These are phyloP conservation scores for Sinapis alba DNA, from an alignment of 441 rosid species.

Conservation along the genomic window DNA sequence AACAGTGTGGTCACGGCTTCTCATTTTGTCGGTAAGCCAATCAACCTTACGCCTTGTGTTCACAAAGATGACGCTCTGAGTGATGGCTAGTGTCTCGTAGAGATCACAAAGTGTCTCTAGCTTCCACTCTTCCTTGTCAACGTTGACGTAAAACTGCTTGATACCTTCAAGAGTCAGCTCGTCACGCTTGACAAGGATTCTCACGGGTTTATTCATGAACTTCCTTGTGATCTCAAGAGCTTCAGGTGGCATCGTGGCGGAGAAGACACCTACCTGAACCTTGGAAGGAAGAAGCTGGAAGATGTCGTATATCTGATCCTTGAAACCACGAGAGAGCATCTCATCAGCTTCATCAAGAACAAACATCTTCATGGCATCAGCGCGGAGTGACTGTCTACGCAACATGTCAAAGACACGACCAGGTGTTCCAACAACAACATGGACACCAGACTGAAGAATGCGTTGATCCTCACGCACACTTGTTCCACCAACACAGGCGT, in stretches of 20 bases:
- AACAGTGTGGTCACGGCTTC: constrained; percentile 64
- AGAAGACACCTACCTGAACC: constrained; percentile 66
- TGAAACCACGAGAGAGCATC: constrained; percentile 73
- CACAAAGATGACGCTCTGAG: constrained; percentile 69
- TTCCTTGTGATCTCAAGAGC: constrained; percentile 66
- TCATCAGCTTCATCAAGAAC: constrained; percentile 75
- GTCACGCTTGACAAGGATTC: constrained; percentile 65
- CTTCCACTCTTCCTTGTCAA: constrained; percentile 73
- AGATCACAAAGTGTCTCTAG: constrained; percentile 71
- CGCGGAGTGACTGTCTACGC: constrained; percentile 61
- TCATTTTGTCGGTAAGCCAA: constrained; percentile 63
- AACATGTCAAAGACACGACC: constrained; percentile 80
- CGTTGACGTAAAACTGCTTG: constrained; percentile 69
- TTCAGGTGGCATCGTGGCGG: constrained; percentile 70
- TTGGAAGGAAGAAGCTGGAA: constrained; percentile 58
- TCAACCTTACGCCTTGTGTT: constrained; percentile 68
- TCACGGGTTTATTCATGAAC: constrained; percentile 66
- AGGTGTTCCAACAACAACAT: constrained; percentile 74
- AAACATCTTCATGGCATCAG: constrained; percentile 62
- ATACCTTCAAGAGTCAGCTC: constrained; percentile 76
- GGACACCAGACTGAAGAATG: constrained; percentile 66
- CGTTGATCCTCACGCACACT: constrained; percentile 73
- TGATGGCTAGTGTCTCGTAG: constrained; percentile 65
- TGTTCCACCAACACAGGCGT: constrained; percentile 73
- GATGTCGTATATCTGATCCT: constrained; percentile 68